These are phyloP conservation scores for Hemileia vastatrix DNA, from an alignment of 1,284 basidiomycete species.

Conservation along the genomic window DNA sequence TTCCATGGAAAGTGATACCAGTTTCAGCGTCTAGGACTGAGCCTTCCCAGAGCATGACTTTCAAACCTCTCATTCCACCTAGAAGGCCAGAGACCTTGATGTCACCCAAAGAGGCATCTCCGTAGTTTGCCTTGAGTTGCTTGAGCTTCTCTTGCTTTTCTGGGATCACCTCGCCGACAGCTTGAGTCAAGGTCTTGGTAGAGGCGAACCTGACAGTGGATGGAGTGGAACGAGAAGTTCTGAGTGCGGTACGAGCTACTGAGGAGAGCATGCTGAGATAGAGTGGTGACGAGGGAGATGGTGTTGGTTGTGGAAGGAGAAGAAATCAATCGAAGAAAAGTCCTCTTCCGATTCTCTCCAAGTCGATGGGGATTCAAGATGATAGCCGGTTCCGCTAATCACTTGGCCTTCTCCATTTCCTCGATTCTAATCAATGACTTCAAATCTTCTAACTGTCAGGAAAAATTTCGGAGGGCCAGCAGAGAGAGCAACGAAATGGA, in stretches of 20 bases:
- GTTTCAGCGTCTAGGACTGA: conserved; percentile 91
- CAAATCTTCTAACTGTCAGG: no score
- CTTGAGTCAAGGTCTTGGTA: conserved; percentile 74
- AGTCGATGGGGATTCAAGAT: no score
- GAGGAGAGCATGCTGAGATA: background rate
- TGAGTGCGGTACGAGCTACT: background rate
- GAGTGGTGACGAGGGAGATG: background rate
- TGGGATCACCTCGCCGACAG: conserved; percentile 80
- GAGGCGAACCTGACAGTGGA: conserved; percentile 34
- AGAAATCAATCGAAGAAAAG: background rate
- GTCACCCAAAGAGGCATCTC: conserved; percentile 50
- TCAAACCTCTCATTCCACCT: conserved; percentile 80
- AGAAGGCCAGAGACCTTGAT: no score
- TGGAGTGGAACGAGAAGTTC: conserved; percentile 22
- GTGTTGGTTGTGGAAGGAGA: background rate
- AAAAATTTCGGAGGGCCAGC: no score
- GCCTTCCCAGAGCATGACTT: conserved; percentile 80
- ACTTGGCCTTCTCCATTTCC: no score
- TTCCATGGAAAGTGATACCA: conserved; percentile 93
- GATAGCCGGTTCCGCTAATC: no score
- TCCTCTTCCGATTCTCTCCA: no score
- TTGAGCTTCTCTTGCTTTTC: conserved; percentile 57
- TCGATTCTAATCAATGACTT: no score
- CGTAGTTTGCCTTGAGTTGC: no score
- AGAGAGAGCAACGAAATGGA: no score